Percentiles rank a stretch among this genome's conserved stretches.
Conservation (phyloP, 805 yeast genomes). For the Zygosaccharomyces siamensis region DNA sequence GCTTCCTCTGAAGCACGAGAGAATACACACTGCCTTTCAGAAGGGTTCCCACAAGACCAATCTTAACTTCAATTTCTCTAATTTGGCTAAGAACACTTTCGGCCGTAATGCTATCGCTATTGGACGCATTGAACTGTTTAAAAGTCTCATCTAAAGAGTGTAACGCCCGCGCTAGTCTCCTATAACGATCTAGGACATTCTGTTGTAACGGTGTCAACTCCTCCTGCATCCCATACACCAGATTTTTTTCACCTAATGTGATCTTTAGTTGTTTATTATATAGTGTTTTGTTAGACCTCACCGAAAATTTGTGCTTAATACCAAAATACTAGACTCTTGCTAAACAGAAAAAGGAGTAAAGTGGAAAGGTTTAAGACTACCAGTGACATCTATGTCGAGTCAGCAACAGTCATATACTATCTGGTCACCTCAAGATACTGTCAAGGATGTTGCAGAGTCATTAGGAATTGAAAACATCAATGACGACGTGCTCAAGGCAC, state of each 20-base stretch:
- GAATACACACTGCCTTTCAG: slow-evolving; percentile 70
- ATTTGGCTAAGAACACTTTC: slow-evolving; percentile 45
- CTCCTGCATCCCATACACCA: slow-evolving; percentile 15
- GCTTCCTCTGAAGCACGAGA: slow-evolving; percentile 49
- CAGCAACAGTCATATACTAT: slow-evolving; percentile 65
- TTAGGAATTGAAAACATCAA: slow-evolving; percentile 72
- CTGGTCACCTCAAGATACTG: slow-evolving; percentile 98
- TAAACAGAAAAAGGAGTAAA: background rate
- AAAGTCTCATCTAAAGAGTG: slow-evolving; percentile 29
- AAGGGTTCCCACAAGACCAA: slow-evolving; percentile 59
- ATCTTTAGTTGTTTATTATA: background rate
- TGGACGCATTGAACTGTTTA: slow-evolving; percentile 20
- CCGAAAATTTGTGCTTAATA: slow-evolving; percentile 1
- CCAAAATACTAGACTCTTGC: background rate
- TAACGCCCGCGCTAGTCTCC: slow-evolving; percentile 25
- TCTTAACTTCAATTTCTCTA: slow-evolving; percentile 56
- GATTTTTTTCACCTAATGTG: background rate
- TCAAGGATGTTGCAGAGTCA: slow-evolving; percentile 90
- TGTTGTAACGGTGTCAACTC: slow-evolving; percentile 30
- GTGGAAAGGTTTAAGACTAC: background rate
- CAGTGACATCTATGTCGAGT: slow-evolving; percentile 17
- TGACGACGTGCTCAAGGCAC: slow-evolving; percentile 88
- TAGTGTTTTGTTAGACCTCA: background rate
- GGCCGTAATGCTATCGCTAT: slow-evolving; percentile 18
- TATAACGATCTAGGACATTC: slow-evolving; percentile 31